Evolutionary conservation across 768 basidiomycete genomes (phyloP).

Genomic region (Pholiota molesta): DNA sequence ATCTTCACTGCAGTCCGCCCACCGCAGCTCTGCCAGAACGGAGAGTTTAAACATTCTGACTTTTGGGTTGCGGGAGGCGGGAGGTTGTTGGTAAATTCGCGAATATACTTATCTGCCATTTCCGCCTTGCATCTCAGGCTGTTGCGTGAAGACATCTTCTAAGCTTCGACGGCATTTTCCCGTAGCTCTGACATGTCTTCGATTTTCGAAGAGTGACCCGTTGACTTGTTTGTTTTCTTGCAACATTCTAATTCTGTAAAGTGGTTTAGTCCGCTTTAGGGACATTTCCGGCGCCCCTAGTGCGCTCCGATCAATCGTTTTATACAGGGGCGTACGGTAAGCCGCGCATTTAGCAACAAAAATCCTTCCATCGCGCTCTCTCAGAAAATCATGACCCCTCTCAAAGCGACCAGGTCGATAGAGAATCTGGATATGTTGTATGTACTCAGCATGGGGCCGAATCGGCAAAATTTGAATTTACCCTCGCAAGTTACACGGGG

Average conservation of each 20-base stretch:
- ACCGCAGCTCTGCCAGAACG: not conserved
- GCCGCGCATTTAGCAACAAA: not conserved
- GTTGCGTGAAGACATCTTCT: not conserved
- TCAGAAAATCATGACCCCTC: not conserved
- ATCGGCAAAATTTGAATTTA: not conserved
- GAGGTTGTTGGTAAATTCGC: not conserved
- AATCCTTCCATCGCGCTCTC: not conserved
- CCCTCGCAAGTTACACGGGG: not conserved
- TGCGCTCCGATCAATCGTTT: not conserved
- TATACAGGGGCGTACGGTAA: not conserved
- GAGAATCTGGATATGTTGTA: not conserved
- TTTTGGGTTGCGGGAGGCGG: constrained; percentile 1
- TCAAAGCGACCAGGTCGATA: not conserved
- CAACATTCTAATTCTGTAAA: not conserved
- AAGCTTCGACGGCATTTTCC: not conserved
- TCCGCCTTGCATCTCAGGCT: not conserved
- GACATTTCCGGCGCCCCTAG: not conserved
- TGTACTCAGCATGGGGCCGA: not conserved
- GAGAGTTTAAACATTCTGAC: not conserved
- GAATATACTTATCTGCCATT: not conserved
- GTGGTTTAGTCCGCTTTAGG: not conserved
- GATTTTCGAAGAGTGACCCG: not conserved
- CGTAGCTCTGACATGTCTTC: not conserved
- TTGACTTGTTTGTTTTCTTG: not conserved
- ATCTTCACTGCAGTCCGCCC: not conserved